Conservation (phyloP, 352 stramenopile species). For the Globisporangium alternatum region DNA sequence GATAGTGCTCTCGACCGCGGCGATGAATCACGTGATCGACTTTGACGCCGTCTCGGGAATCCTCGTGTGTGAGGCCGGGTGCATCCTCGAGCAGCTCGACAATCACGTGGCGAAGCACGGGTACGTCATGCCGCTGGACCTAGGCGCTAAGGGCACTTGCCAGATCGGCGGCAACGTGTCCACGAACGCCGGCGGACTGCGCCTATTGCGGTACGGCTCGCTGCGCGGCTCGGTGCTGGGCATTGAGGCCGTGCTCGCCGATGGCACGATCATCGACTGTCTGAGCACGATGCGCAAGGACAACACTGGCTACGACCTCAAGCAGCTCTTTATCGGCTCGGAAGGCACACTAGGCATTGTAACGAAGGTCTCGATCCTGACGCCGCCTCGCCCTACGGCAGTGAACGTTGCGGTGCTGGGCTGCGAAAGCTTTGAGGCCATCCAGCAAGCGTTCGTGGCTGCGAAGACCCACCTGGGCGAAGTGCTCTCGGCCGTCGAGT, state of each 20-base stretch:
- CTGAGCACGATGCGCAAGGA: constrained; percentile 94
- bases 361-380: constrained; percentile 88
- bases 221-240: constrained; percentile 94
- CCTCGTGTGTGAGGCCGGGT: constrained; percentile 88
- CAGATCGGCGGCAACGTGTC: constrained; percentile 96
- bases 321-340: constrained; percentile 96
- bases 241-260: constrained; percentile 93
- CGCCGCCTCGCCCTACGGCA: constrained; percentile 63
- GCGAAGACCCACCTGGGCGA: constrained; percentile 91
- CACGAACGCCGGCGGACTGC: constrained; percentile 95
- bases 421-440: constrained; percentile 85
- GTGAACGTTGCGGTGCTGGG: constrained; percentile 90
- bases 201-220: constrained; percentile 92
- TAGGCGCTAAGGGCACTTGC: constrained; percentile 96
- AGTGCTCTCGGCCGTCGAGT: constrained; percentile 96
- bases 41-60: constrained; percentile 89
- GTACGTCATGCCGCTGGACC: constrained; percentile 94
- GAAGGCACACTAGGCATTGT: constrained; percentile 98
- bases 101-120: constrained; percentile 74
- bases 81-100: constrained; percentile 94
- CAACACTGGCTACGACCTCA: constrained; percentile 97
- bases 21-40: constrained; percentile 90
- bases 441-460: constrained; percentile 75
- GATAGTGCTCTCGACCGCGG: constrained; percentile 91
- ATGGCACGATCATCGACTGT: constrained; percentile 90